These are phyloP conservation scores for Rosa hybrid DNA, from an alignment of 331 rosid species.

Conservation along the genomic window DNA sequence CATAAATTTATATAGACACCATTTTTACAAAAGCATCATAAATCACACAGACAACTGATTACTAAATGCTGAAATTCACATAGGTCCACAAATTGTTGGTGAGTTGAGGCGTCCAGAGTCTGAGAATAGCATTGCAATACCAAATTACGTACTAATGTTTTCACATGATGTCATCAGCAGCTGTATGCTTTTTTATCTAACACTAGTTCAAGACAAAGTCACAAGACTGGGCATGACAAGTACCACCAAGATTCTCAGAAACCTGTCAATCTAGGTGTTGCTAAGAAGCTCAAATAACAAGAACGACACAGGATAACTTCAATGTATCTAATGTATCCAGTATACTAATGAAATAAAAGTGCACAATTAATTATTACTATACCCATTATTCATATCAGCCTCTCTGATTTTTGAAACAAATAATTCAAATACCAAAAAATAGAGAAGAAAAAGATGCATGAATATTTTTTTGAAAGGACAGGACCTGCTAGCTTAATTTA, in stretches of 20 bases:
- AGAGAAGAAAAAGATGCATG: background rate
- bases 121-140: background rate
- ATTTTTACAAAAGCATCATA: background rate
- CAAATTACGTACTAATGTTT: background rate
- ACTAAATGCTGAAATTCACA: background rate
- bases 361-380: background rate
- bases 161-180: background rate
- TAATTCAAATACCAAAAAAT: background rate
- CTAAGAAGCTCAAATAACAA: background rate
- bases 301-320: background rate
- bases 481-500: constrained; percentile 3
- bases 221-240: background rate
- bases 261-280: background rate
- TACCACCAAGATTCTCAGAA: background rate
- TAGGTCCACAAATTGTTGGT: background rate
- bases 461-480: background rate
- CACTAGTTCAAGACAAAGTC: background rate
- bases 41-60: background rate
- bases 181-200: background rate
- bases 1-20: background rate
- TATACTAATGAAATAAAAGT: background rate
- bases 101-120: background rate
- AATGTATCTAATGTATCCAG: background rate
- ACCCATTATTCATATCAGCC: background rate
- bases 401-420: background rate